Evolutionary conservation across 1,284 basidiomycete genomes (phyloP).

Genomic region (Trichosporon ovoides): DNA sequence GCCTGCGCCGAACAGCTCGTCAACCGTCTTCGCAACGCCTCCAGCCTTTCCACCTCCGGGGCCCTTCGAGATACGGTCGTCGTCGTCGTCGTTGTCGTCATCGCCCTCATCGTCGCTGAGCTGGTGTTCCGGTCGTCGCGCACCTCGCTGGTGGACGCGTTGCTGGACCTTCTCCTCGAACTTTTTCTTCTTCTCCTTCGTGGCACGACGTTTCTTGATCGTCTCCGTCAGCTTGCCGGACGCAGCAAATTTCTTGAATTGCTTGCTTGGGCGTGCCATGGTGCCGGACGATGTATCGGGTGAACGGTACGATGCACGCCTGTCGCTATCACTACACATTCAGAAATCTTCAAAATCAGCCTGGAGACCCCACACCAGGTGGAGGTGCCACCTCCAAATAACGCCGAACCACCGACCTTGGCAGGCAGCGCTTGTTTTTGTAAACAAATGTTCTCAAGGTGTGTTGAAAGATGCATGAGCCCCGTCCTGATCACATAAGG

Average conservation of each 20-base stretch:
- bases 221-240: conserved; percentile 80
- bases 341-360: background rate
- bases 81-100: conserved; percentile 33
- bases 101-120: conserved; percentile 52
- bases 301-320: background rate
- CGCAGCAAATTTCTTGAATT: conserved; percentile 77
- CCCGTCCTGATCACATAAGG: too few relatives aligned
- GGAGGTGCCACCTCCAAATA: background rate
- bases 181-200: conserved; percentile 68
- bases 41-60: conserved; percentile 36
- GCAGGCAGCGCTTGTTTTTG: too few relatives aligned
- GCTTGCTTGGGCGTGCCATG: conserved; percentile 64
- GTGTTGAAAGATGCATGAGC: too few relatives aligned
- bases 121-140: conserved; percentile 28
- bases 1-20: conserved; percentile 65
- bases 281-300: conserved; percentile 14
- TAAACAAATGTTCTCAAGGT: too few relatives aligned
- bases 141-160: conserved; percentile 42
- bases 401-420: background rate
- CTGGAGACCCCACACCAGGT: conserved; percentile 1
- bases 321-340: background rate
- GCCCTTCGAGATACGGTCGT: conserved; percentile 48
- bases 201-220: conserved; percentile 70
- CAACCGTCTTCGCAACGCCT: conserved; percentile 57
- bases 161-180: conserved; percentile 54